These are phyloP conservation scores for Microsporum ferrugineum DNA, from an alignment of 2,329 filamentous ascomycete genomes.

Conservation along the genomic window DNA sequence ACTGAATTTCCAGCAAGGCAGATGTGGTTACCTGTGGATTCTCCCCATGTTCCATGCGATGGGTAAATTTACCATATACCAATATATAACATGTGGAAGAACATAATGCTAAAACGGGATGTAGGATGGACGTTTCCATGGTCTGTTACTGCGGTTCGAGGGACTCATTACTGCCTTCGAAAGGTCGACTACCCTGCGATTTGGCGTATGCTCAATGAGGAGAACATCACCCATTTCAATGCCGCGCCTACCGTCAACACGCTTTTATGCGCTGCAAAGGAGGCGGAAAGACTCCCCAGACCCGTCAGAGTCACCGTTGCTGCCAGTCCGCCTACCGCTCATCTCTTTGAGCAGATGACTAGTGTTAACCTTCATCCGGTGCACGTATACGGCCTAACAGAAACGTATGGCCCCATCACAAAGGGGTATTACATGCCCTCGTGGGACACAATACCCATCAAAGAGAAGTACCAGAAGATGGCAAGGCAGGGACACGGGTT, in stretches of 20 bases:
- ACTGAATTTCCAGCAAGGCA: conserved; percentile 56
- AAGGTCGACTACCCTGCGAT: conserved; percentile 93
- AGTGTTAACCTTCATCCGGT: conserved; percentile 75
- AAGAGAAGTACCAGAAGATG: conserved; percentile 81
- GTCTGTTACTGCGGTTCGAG: conserved; percentile 82
- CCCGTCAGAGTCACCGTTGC: conserved; percentile 83
- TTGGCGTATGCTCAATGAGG: conserved; percentile 76
- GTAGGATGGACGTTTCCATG: conserved; percentile 73
- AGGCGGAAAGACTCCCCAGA: conserved; percentile 57
- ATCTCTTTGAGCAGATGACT: conserved; percentile 90
- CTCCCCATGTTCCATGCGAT: conserved; percentile 71
- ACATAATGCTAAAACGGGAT: neutral
- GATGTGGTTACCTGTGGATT: conserved; percentile 81
- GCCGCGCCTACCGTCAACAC: conserved; percentile 96
- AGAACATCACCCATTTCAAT: conserved; percentile 87
- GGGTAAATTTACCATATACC: conserved; percentile 28
- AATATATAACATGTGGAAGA: no score
- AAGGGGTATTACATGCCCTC: conserved; percentile 79
- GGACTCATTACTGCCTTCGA: conserved; percentile 87
- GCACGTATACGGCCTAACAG: conserved; percentile 77
- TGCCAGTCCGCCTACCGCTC: conserved; percentile 76
- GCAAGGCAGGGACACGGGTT: conserved; percentile 90
- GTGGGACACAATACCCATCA: conserved; percentile 63
- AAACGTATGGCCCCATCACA: conserved; percentile 93
- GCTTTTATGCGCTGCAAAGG: conserved; percentile 66